phyloP scores from a whole-genome alignment of 768 basidiomycete species.

The Gelatoporia subvermispora region DNA sequence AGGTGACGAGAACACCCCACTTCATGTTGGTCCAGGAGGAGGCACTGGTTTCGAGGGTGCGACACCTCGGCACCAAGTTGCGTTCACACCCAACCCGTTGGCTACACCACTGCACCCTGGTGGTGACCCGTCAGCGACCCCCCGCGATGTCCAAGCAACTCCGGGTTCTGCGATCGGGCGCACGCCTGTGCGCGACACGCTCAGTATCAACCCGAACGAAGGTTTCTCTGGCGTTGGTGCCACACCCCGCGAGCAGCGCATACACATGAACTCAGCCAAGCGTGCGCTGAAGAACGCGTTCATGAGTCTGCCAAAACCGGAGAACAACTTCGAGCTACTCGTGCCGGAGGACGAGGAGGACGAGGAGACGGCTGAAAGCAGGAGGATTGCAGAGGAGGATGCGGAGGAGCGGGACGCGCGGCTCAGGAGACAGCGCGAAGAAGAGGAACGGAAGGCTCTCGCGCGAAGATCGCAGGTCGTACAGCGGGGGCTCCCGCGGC shows the following conservation, averaged over 20 bases:
- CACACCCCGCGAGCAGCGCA: conserved; percentile 75
- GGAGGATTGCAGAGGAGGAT: conserved; percentile 66
- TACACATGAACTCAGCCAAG: conserved; percentile 60
- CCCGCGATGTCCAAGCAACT: conserved; percentile 24
- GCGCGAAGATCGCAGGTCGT: conserved; percentile 80
- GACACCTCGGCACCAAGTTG: conserved; percentile 85
- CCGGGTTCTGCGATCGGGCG: conserved; percentile 76
- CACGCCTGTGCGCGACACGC: conserved; percentile 90
- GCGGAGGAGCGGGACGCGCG: conserved; percentile 88
- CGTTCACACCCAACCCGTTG: conserved; percentile 95
- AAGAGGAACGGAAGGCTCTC: conserved; percentile 74
- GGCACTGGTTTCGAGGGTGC: conserved; percentile 94
- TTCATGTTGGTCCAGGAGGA: conserved; percentile 67
- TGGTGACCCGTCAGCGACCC: conserved; percentile 32
- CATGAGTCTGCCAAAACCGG: conserved; percentile 79
- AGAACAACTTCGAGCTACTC: conserved; percentile 95
- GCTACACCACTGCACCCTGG: conserved; percentile 71
- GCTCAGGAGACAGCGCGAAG: conserved; percentile 58
- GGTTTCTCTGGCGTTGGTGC: conserved; percentile 49
- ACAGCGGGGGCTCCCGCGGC: conserved; percentile 80
- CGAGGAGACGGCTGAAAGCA: conserved; percentile 31
- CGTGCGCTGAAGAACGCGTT: conserved; percentile 79
- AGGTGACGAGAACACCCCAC: conserved; percentile 95
- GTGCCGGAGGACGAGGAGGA: conserved; percentile 84
- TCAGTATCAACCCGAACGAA: conserved; percentile 79